Evolutionary conservation across 441 rosid species (phyloP).

Genomic region (Erodium moschatum): DNA sequence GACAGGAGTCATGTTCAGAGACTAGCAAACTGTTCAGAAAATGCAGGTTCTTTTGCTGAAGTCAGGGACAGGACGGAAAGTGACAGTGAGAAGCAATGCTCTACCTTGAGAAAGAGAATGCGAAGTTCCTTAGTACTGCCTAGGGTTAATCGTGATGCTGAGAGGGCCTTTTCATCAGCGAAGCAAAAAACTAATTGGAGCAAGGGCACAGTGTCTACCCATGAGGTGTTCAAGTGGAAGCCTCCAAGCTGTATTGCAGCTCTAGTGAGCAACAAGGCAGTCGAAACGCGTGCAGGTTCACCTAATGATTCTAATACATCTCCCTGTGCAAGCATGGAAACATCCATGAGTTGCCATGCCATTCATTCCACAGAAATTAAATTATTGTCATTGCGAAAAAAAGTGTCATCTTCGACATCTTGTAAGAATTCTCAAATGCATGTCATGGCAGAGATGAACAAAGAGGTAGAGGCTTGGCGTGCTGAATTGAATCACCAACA

Average conservation of each 20-base stretch:
- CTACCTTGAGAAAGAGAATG: slow-evolving; percentile 36
- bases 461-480: slow-evolving; percentile 31
- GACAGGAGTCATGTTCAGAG: slow-evolving; percentile 31
- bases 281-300: slow-evolving; percentile 22
- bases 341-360: slow-evolving; percentile 21
- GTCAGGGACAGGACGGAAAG: slow-evolving; percentile 30
- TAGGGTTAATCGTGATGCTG: slow-evolving; percentile 25
- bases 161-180: slow-evolving; percentile 24
- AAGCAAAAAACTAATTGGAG: slow-evolving; percentile 26
- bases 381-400: slow-evolving; percentile 34
- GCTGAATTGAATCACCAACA: slow-evolving; percentile 36
- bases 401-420: slow-evolving; percentile 18
- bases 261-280: slow-evolving; percentile 23
- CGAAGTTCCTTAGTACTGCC: slow-evolving; percentile 33
- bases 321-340: slow-evolving; percentile 23
- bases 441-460: slow-evolving; percentile 30
- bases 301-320: slow-evolving; percentile 21
- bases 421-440: slow-evolving; percentile 21
- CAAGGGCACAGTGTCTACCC: slow-evolving; percentile 21
- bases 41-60: slow-evolving; percentile 29
- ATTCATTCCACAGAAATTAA: slow-evolving; percentile 30
- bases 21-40: slow-evolving; percentile 30
- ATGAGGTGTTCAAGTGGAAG: slow-evolving; percentile 20
- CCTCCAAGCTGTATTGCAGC: slow-evolving; percentile 25
- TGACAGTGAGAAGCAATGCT: slow-evolving; percentile 28